Percentiles rank a stretch among this genome's conserved stretches.
Conservation (phyloP, 2,329 filamentous ascomycete genomes). For the Aspergillus novoparasiticus region DNA sequence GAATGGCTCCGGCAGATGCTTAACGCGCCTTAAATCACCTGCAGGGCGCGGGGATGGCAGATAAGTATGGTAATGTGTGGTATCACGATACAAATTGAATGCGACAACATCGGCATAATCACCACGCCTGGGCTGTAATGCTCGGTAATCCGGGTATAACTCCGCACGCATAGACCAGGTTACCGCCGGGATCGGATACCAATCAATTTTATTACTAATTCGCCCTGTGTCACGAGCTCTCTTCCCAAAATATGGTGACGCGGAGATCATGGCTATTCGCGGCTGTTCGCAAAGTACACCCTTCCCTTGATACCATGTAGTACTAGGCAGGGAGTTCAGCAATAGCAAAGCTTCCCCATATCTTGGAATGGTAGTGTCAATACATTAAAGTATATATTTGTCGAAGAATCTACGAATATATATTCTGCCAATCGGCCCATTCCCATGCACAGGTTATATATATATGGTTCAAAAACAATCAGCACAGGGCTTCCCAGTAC, state of each 20-base stretch:
- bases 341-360: no score
- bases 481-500: no score
- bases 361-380: background rate
- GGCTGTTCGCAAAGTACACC: background rate
- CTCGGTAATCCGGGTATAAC: constrained; percentile 12
- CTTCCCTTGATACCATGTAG: no score
- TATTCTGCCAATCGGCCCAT: no score
- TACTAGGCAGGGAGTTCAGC: no score
- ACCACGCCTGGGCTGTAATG: background rate
- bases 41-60: constrained; percentile 24
- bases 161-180: constrained; percentile 38
- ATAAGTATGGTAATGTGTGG: background rate
- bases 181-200: constrained; percentile 36
- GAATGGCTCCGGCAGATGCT: constrained; percentile 2
- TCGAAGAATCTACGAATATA: no score
- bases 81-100: background rate
- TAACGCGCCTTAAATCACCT: constrained; percentile 22
- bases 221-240: background rate
- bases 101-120: background rate
- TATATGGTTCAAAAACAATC: background rate
- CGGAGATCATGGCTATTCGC: background rate
- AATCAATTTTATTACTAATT: background rate
- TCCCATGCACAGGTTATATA: background rate
- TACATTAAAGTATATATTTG: background rate
- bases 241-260: background rate